These are phyloP conservation scores for Heliosperma pusillum DNA, from an alignment of 148 eudicot genomes.

Conservation along the genomic window DNA sequence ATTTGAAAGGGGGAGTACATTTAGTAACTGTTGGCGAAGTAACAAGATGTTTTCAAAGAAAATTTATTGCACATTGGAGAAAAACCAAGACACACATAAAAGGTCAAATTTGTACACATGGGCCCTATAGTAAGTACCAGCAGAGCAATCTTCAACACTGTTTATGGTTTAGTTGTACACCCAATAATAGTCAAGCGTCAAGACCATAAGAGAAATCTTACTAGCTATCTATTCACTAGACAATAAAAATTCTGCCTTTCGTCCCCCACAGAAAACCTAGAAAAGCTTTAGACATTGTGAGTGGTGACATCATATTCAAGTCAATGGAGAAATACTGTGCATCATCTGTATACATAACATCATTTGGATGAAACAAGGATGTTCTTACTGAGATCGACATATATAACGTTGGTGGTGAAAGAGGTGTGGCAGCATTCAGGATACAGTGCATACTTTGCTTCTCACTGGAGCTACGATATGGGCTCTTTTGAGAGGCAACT, in stretches of 20 bases:
- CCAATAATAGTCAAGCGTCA: background rate
- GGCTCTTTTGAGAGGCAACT: background rate
- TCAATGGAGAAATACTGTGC: background rate
- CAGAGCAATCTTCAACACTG: no score
- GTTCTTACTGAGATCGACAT: background rate
- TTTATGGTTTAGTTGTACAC: background rate
- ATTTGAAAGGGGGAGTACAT: background rate
- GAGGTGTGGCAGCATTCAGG: background rate
- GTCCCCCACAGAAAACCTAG: background rate
- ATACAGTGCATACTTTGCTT: background rate
- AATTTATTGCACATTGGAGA: background rate
- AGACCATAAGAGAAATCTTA: background rate
- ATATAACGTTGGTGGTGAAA: slow-evolving; percentile 2
- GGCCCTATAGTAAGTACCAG: no score
- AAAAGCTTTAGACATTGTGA: background rate
- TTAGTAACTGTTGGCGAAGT: background rate
- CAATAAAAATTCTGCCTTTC: background rate
- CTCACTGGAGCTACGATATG: background rate
- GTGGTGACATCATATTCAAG: no score
- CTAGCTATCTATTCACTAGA: background rate
- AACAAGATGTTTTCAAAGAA: background rate
- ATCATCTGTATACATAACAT: background rate
- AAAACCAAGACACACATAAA: background rate
- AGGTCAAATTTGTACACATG: background rate
- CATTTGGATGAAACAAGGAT: slow-evolving; percentile 3